A percentile compares a stretch with the other conserved stretches of the same genome.
phyloP scores from a whole-genome alignment of 192 early-diverging fungal species.

The Backusella sp. region DNA sequence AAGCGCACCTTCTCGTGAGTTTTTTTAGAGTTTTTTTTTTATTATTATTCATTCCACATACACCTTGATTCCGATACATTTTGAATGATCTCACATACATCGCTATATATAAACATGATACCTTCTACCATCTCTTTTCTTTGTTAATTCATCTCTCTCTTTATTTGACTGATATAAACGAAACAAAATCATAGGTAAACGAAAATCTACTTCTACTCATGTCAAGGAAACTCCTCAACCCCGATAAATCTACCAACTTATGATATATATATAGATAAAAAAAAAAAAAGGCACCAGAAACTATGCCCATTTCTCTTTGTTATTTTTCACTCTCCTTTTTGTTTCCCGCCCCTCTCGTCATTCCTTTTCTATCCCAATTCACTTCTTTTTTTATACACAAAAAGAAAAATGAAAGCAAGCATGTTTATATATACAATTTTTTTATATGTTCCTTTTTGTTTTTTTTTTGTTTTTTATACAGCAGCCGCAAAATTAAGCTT shows the following conservation, averaged over 20 bases:
- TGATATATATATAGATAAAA: neutral
- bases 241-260: neutral
- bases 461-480: neutral
- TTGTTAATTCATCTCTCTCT: neutral
- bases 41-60: neutral
- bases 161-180: neutral
- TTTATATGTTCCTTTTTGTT: neutral
- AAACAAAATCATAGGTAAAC: neutral
- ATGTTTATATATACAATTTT: neutral
- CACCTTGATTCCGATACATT: neutral
- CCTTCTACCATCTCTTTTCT: neutral
- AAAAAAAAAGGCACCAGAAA: neutral
- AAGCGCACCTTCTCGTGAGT: neutral
- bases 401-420: neutral
- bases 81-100: neutral
- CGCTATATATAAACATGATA: neutral
- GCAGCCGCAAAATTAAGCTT: neutral
- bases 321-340: no score
- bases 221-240: neutral
- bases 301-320: no score
- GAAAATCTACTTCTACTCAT: conserved; percentile 1
- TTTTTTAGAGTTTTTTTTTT: neutral
- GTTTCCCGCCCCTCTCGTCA: no score
- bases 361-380: no score
- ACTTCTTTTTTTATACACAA: no score